A percentile compares a stretch with the other conserved stretches of the same genome.
Conservation (phyloP, 2,329 filamentous ascomycete genomes). For the Metarhizium rileyi region DNA sequence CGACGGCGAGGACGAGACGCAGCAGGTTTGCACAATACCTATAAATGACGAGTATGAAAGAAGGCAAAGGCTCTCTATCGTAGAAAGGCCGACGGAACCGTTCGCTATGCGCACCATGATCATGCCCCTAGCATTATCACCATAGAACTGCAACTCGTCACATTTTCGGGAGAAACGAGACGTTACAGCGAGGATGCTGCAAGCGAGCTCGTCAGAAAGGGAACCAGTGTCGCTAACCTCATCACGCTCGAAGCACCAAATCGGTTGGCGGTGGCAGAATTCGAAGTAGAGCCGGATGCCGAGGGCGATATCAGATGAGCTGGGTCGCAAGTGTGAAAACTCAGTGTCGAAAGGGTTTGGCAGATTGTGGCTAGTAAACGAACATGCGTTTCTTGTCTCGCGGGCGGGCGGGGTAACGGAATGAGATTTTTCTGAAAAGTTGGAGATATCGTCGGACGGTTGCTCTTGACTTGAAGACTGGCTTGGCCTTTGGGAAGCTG, state of each 20-base stretch:
- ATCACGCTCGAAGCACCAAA: slow-evolving; percentile 36
- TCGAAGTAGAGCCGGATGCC: slow-evolving; percentile 32
- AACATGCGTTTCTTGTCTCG: slow-evolving; percentile 12
- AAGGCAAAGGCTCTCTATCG: slow-evolving; percentile 40
- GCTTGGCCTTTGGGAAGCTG: slow-evolving; percentile 18
- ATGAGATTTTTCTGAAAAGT: slow-evolving; percentile 24
- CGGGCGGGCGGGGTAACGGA: slow-evolving; percentile 20
- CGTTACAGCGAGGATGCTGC: slow-evolving; percentile 30
- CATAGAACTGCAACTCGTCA: slow-evolving; percentile 23
- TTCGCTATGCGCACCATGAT: slow-evolving; percentile 41
- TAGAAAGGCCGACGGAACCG: slow-evolving; percentile 37
- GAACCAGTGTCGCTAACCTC: slow-evolving; percentile 25
- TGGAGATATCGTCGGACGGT: slow-evolving; percentile 20
- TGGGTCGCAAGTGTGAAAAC: slow-evolving; percentile 18
- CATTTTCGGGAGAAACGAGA: slow-evolving; percentile 27
- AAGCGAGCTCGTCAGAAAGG: slow-evolving; percentile 30
- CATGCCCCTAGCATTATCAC: slow-evolving; percentile 29
- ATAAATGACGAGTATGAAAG: slow-evolving; percentile 40
- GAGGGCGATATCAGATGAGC: slow-evolving; percentile 21
- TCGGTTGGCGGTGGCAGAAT: slow-evolving; percentile 33
- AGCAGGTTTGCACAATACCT: slow-evolving; percentile 21
- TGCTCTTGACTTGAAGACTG: slow-evolving; percentile 17
- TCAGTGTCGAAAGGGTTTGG: slow-evolving; percentile 18
- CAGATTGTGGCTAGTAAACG: slow-evolving; percentile 13
- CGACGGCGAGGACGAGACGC: not conserved